Evolutionary conservation across 805 yeast genomes (phyloP), one percentile per base, ranked within the genome.

Genomic region (Teunomyces stri): DNA sequence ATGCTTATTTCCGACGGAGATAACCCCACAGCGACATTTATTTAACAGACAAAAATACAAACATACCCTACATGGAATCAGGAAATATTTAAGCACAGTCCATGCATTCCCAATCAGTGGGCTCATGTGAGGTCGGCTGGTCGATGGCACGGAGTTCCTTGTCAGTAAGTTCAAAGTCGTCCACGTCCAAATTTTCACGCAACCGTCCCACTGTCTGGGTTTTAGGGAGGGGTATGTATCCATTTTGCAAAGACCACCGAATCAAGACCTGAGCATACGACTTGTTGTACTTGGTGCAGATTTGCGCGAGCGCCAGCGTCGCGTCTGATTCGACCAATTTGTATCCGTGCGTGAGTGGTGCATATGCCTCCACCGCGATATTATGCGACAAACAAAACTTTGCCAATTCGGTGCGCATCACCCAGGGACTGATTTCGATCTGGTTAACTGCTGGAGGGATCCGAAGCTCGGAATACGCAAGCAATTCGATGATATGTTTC

Each of bases 21-120:
- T 25, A 25, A 9, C 27, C 10, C 10, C 27, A 7, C 1, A 11
- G 27, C 27, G 27, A 25, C 27, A 25, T 25, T 25, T 9, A 25
- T 7, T 25, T 9, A 25, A 25, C 27, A 25, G 11, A 25, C 11
- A 25, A 6, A 25, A 25, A 7, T 6, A 25, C 27, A 25, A 25
- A 25, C 27, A 21, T 5, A 21, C 7, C 10, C 27, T 7, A 25
- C 11, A 25, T 7, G 11, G 27, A 38, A 12, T 38, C 35, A 40
- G 12, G 25, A 34, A 13, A 36, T 20, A 80, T 3, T 10, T 31
- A 31, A 31, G 9, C 34, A 12, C 34, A 81, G 53, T 79, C 79
- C 3, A 85, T 80, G 48, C 85, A 82, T 57, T 84, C 89, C 89
- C 89, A 85, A 56, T 84, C 89, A 0, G 89, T 82, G 9, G 89